Evolutionary conservation across 768 basidiomycete species (phyloP).

Genomic region (Ramaria sp.): DNA sequence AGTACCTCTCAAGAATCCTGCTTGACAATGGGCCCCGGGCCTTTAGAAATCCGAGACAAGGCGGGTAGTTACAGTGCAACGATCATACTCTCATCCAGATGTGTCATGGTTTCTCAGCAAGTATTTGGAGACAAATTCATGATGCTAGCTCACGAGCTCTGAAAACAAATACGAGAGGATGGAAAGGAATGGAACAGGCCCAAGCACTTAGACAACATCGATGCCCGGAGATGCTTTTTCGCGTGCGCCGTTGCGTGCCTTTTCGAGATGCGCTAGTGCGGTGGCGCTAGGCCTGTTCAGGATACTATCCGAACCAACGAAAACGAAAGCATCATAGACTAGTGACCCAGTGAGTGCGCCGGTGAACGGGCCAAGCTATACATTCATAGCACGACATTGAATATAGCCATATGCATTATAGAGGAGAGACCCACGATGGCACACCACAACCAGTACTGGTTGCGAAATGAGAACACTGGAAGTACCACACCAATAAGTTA

Average conservation of each 20-base stretch:
- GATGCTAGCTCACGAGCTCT: too few relatives aligned
- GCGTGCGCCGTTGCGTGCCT: not conserved
- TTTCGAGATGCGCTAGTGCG: not conserved
- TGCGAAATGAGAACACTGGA: slow-evolving; percentile 21
- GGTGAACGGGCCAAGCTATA: slow-evolving; percentile 4
- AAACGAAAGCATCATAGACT: slow-evolving; percentile 50
- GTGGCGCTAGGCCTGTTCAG: slow-evolving; percentile 33
- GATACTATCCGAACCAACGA: slow-evolving; percentile 44
- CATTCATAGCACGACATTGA: not conserved
- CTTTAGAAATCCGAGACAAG: too few relatives aligned
- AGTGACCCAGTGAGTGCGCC: slow-evolving; percentile 28
- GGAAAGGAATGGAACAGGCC: too few relatives aligned
- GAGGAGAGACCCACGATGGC: slow-evolving; percentile 45
- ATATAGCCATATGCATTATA: not conserved
- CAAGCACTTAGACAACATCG: not conserved
- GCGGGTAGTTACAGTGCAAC: too few relatives aligned
- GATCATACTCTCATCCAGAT: too few relatives aligned
- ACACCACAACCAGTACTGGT: slow-evolving; percentile 71
- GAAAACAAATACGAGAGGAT: too few relatives aligned
- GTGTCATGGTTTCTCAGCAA: too few relatives aligned
- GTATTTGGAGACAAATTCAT: too few relatives aligned
- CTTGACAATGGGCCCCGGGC: too few relatives aligned
- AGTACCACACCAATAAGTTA: not conserved
- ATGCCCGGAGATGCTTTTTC: not conserved
- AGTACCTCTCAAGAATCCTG: too few relatives aligned